Base-by-base conservation (phyloP, 1,284 basidiomycete species). In the Tilletiaria anomala region DNA sequence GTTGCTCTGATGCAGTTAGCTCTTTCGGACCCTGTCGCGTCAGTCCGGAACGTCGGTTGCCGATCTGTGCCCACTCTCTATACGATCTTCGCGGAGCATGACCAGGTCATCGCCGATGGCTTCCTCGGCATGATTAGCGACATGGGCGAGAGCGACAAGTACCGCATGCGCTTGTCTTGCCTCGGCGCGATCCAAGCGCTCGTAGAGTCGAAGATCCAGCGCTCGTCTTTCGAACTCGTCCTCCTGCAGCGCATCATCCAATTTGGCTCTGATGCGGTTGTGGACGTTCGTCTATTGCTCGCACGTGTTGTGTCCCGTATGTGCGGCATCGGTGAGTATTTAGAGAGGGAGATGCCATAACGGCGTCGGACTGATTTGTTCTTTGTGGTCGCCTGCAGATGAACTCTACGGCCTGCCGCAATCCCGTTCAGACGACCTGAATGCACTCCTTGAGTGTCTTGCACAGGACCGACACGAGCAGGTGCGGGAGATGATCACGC, bases 261-360 rank as follows among this genome's bases (percentile, higher is more conserved):
- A 36, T 73, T 93, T 36, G 76, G 76, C 12, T 59, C 70, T 26
- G 85, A 91, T 61, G 62, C 63, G n/a, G 77, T 94, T 18, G 72
- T 85, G 37, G 87, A 88, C 55, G 86, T 96, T 35, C 76, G 87
- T 32, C 84, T 94, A 44, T 80, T 78, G 5, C 73, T 89, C 1
- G 80, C 87, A 11, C 76, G 83, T 34, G 72, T 83, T 22, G 69
- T 78, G 16, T 75, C 75, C 29, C 64, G 69, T 32, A 66, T 80
- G 37, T 75, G 71, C 52, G 72, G 78, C 76, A 61, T 22, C 5
- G 26, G 33, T 34, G 24, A 23, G 39, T 35, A 17, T 24, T 35
- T 19, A 1, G 10, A 31, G 17, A 11, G 10, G 38, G 24, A 17
- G 6, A 3, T 8, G 19, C 35, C 10, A 21, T 37, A n/a, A 37